Evolutionary conservation across 2,329 filamentous ascomycete species (phyloP).

Genomic region (Aspergillus transmontanensis): DNA sequence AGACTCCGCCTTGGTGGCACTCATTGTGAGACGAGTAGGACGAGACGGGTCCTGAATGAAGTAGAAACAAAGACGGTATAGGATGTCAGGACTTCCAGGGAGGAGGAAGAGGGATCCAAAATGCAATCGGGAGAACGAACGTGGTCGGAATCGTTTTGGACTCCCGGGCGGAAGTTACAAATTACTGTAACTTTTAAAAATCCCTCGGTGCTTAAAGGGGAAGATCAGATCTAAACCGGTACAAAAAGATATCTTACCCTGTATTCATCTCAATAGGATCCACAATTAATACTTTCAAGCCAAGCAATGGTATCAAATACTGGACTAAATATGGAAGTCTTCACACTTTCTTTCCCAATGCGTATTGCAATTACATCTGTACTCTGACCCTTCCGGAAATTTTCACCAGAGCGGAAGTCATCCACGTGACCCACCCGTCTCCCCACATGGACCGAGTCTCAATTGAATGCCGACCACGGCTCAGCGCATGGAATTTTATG

Average conservation of each 20-base stretch:
- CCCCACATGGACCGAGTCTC: slow-evolving; percentile 17
- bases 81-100: slow-evolving; percentile 8
- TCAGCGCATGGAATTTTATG: background rate
- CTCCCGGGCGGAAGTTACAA: slow-evolving; percentile 29
- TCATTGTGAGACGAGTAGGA: slow-evolving; percentile 47
- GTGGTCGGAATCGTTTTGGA: slow-evolving; percentile 35
- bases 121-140: slow-evolving; percentile 38
- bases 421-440: slow-evolving; percentile 24
- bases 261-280: background rate
- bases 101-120: slow-evolving; percentile 22
- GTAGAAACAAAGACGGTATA: slow-evolving; percentile 5
- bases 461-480: background rate
- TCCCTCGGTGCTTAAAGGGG: background rate
- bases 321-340: background rate
- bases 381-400: slow-evolving; percentile 14
- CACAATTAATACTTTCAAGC: background rate
- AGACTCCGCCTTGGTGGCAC: slow-evolving; percentile 90
- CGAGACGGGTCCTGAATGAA: slow-evolving; percentile 4
- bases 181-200: slow-evolving; percentile 12
- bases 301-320: background rate
- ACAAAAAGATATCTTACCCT: background rate
- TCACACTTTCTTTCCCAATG: background rate
- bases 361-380: slow-evolving; percentile 23
- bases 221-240: background rate
- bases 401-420: slow-evolving; percentile 14